Base-by-base conservation (phyloP, 306 rosid genomes). In the Ammopiptanthus mongolicus region DNA sequence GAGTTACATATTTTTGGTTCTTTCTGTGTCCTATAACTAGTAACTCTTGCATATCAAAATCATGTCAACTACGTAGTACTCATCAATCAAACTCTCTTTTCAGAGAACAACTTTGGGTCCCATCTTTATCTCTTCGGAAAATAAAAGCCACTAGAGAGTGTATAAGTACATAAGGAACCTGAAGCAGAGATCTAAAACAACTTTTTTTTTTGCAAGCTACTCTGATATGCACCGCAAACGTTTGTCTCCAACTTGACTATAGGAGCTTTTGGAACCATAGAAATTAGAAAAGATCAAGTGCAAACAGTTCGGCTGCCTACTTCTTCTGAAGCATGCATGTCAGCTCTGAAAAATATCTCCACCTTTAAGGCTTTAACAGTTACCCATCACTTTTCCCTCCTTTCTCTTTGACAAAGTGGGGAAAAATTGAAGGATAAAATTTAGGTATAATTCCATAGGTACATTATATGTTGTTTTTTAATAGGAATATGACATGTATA, bases 61-160 rank as follows among this genome's bases (percentile, higher is more conserved):
- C 77, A 58, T 73, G 83, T 77, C 80, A 80, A 72, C n/a, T n/a
- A n/a, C 59, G 28, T 72, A 76, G 84, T 52, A 52, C 55, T 75
- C 77, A 60, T 69, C 82, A 60, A 50, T 73, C 78, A 74, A 56
- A 21, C 57, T 64, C 44, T 44, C 39, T 75, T 56, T 65, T 65
- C 12, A 66, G 76, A 80, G 83, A 69, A 84, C 65, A 81, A 77
- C 48, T 66, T 73, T 68, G 88, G 88, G 88, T 55, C 88, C 88
- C 88, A 81, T 66, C 8, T 70, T 23, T 39, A 56, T 51, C 31
- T 65, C 31, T 65, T 12, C 57, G 28, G 44, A 69, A 69, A 58
- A 76, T 52, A 58, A 63, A 83, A 78, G 63, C 77, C 74, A 48
- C 68, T 63, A 68, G 57, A 73, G 48, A 70, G 77, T 69, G 13